Base-by-base conservation (phyloP, 2,329 filamentous ascomycete species). In the Apiospora malaysiana region DNA sequence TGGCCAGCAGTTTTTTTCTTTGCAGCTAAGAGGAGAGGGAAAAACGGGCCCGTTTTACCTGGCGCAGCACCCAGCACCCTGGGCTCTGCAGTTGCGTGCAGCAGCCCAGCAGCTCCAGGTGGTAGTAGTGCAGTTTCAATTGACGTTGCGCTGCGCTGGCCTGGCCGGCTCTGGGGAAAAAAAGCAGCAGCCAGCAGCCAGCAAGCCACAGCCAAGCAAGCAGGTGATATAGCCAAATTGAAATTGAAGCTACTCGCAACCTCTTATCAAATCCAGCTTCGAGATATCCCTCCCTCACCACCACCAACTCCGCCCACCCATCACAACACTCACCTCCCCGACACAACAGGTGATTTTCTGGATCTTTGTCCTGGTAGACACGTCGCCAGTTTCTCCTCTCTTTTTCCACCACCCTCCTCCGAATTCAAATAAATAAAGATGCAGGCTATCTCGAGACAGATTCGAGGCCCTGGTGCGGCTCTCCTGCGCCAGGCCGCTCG, bases 361-460 rank as follows among this genome's bases (percentile, higher is more conserved):
- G 14, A 37, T 67, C 65, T 46, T 43, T 67, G 65, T 67, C 65
- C 65, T 67, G 65, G 65, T 67, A 43, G 65, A 67, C 65, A 67
- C 65, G 14, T 18, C 65, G 42, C 40, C 43, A 43, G 43, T n/a
- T 37, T 45, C n/a, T 23, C 21, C 46, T 37, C 43, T 32, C 46
- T 51, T 25, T 56, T 47, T 27, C 46, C 6, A n/a, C 16, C 27
- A 71, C 70, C n/a, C 70, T 45, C 68, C 72, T 16, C 23, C 67
- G 70, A 47, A 68, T 56, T 69, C 65, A 70, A 18, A 37, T n/a
- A 51, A 90, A 81, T n/a, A 51, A 90, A 81, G 79, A 97, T 97
- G 95, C 94, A 97, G 89, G 92, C 94, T 80, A 86, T 97, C 84
- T 88, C 92, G 81, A 91, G 92, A 88, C 90, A 90, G 81, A 81